Percentiles rank a stretch among this genome's conserved stretches.
These are phyloP conservation scores for Pseudogymnoascus sp. DNA, from an alignment of 2,329 filamentous ascomycete species.

Conservation along the genomic window DNA sequence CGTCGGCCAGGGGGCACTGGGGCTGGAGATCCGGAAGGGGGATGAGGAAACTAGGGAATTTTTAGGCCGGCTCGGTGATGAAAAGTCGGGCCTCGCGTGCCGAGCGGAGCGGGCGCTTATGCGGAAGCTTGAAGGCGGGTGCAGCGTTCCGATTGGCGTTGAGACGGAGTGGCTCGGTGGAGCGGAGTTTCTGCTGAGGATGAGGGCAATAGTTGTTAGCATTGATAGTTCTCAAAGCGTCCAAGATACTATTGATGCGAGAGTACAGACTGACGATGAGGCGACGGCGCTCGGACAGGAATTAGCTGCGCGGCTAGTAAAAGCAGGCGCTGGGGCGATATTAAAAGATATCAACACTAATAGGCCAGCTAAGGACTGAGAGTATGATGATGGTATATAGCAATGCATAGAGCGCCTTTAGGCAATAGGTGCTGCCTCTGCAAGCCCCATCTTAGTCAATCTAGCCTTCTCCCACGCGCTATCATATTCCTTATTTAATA, in stretches of 20 bases:
- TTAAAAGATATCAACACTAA: conserved; percentile 62
- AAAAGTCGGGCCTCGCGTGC: conserved; percentile 61
- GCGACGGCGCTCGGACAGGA: conserved; percentile 33
- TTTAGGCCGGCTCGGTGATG: conserved; percentile 55
- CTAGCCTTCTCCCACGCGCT: too few species aligned
- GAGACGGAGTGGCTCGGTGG: conserved; percentile 60
- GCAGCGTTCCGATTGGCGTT: conserved; percentile 89
- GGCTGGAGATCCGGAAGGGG: conserved; percentile 67
- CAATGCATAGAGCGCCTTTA: too few species aligned
- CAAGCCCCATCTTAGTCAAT: too few species aligned
- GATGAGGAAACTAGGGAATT: conserved; percentile 57
- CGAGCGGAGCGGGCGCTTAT: conserved; percentile 74
- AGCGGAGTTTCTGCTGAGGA: conserved; percentile 34
- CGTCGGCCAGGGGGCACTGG: conserved; percentile 83
- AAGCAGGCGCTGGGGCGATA: conserved; percentile 69
- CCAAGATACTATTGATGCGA: conserved; percentile 1
- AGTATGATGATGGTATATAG: not conserved
- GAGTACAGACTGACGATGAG: conserved; percentile 3
- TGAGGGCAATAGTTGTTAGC: conserved; percentile 74
- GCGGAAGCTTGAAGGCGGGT: conserved; percentile 83
- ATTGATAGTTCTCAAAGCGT: conserved; percentile 53
- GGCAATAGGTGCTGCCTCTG: too few species aligned
- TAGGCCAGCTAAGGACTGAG: conserved; percentile 19
- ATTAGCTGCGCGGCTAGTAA: conserved; percentile 45
- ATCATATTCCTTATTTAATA: too few species aligned